A percentile compares a stretch with the other conserved stretches of the same genome.
phyloP scores from a whole-genome alignment of 2,329 filamentous ascomycete genomes.

The Exserohilum rostratum region DNA sequence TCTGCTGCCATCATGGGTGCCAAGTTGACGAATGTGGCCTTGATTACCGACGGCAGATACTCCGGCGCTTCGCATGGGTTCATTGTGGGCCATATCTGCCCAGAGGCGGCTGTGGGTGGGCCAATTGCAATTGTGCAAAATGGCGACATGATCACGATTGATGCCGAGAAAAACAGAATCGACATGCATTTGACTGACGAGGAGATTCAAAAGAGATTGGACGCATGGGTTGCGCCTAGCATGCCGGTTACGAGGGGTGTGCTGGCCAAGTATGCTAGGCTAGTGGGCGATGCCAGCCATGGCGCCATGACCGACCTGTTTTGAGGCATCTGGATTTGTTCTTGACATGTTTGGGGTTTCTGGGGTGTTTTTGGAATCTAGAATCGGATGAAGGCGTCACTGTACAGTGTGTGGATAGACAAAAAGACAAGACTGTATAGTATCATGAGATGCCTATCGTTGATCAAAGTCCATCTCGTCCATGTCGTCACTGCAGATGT shows the following conservation, averaged over 20 bases:
- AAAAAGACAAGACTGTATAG: neutral
- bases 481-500: neutral
- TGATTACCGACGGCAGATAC: slow-evolving; percentile 92
- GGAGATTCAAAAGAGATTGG: slow-evolving; percentile 69
- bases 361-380: neutral
- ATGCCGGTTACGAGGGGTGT: slow-evolving; percentile 79
- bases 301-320: slow-evolving; percentile 87
- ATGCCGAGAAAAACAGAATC: slow-evolving; percentile 75
- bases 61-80: slow-evolving; percentile 88
- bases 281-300: slow-evolving; percentile 90
- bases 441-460: neutral
- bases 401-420: neutral
- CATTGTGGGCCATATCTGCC: slow-evolving; percentile 90
- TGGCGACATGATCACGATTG: slow-evolving; percentile 85
- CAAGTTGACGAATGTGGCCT: slow-evolving; percentile 81
- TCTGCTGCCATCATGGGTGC: slow-evolving; percentile 93
- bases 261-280: slow-evolving; percentile 84
- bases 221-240: slow-evolving; percentile 72
- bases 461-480: neutral
- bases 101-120: slow-evolving; percentile 86
- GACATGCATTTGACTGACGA: slow-evolving; percentile 74
- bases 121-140: slow-evolving; percentile 83
- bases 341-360: neutral
- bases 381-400: neutral
- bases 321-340: slow-evolving; percentile 29